Base-by-base conservation (phyloP, 768 basidiomycete species). In the Tulasnella calospora region DNA sequence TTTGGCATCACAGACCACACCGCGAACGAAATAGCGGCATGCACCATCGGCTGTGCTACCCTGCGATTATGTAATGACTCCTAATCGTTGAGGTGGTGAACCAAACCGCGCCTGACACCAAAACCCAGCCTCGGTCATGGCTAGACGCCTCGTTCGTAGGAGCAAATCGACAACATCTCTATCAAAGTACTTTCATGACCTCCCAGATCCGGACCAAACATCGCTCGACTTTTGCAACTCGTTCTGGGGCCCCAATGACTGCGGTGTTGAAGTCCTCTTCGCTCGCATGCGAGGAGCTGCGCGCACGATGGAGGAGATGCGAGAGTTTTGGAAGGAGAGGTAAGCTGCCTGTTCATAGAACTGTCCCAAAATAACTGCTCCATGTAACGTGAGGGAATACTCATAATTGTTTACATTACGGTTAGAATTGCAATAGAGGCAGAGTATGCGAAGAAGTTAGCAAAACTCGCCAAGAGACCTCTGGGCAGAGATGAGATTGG, bases 251-350 rank as follows among this genome's bases (percentile, higher is more conserved):
- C 81, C 88, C 27, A 89, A 88, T 38, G 95, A 98, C 86, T 92
- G 88, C 51, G 96, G 96, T 19, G 95, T 94, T 80, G 94, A 97
- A 82, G 94, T 96, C 69, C 87, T 98, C 41, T 93, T 94, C 83
- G 92, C 95, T 40, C 89, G 95, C 79, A 93, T 97, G 91, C 88
- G 94, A 12, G 94, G 94, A n/a, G 94, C 93, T 17, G 84, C 88
- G 23, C 89, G 94, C 83, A 96, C 95, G 0, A 90, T 93, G 86
- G 97, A 99, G 71, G 98, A 99, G 80, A 83, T 98, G 71, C 89
- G 88, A 80, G 89, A 86, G 69, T 96, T 94, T 82, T 98, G 95
- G 94, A 96, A 95, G 82, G 96, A 99, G 85, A 88, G 97, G 96
- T 96, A 80, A 79, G 90, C 30, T n/a, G 38, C 27, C 19, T 27